Evolutionary conservation across 2,329 filamentous ascomycete species (phyloP).

Genomic region (Pseudogymnoascus sp.): DNA sequence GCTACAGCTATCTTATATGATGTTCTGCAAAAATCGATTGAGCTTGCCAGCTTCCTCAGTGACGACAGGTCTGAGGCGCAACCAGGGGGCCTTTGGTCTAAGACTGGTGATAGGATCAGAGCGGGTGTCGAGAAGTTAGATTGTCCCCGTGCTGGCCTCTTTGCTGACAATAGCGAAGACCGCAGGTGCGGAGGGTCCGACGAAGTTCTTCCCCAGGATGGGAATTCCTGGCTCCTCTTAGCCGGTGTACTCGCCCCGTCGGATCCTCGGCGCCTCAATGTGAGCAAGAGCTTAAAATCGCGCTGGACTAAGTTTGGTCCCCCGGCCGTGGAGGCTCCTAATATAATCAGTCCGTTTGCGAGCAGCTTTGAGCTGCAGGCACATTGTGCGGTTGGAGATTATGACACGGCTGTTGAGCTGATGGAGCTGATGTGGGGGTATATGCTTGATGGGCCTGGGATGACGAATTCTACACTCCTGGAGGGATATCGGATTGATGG

Average conservation of each 20-base stretch:
- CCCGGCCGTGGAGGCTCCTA: slow-evolving; percentile 35
- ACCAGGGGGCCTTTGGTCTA: slow-evolving; percentile 16
- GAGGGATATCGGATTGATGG: slow-evolving; percentile 35
- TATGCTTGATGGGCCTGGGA: slow-evolving; percentile 32
- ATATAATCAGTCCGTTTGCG: slow-evolving; percentile 38
- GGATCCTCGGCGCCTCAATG: slow-evolving; percentile 19
- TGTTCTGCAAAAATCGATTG: slow-evolving; percentile 42
- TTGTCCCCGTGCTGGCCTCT: slow-evolving; percentile 18
- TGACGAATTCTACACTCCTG: slow-evolving; percentile 33
- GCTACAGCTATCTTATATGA: slow-evolving; percentile 47
- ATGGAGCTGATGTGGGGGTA: slow-evolving; percentile 36
- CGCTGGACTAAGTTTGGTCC: slow-evolving; percentile 42
- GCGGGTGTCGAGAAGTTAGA: slow-evolving; percentile 22
- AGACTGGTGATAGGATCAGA: slow-evolving; percentile 16
- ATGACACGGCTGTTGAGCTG: slow-evolving; percentile 36
- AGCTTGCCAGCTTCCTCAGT: slow-evolving; percentile 40
- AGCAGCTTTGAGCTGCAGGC: slow-evolving; percentile 38
- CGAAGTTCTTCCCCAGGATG: slow-evolving; percentile 26
- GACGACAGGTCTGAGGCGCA: slow-evolving; percentile 22
- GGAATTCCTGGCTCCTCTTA: slow-evolving; percentile 34
- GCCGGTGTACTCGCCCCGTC: slow-evolving; percentile 16
- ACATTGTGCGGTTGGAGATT: slow-evolving; percentile 34
- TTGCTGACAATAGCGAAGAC: slow-evolving; percentile 14
- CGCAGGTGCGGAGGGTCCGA: slow-evolving; percentile 7
- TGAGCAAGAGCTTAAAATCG: slow-evolving; percentile 33